Conservation (phyloP, 2,329 filamentous ascomycete species). For the Botrytis galanthina region DNA sequence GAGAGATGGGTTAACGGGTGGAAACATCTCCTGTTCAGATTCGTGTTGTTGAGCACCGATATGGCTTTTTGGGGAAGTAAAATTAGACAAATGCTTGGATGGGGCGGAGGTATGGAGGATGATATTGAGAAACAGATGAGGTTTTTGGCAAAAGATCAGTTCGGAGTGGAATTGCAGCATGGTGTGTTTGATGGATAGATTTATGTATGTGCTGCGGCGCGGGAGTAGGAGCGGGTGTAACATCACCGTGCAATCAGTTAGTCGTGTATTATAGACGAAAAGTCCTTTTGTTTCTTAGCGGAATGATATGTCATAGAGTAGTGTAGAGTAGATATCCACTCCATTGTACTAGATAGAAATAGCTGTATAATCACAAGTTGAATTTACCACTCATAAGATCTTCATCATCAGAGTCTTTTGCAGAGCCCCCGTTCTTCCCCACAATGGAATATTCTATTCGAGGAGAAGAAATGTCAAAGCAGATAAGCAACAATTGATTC, state of each 20-base stretch:
- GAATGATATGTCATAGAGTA: neutral
- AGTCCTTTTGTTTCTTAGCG: neutral
- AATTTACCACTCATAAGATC: neutral
- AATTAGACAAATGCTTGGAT: constrained; percentile 70
- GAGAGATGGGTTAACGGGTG: constrained; percentile 69
- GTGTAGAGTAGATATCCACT: neutral
- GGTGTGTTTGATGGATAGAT: constrained; percentile 78
- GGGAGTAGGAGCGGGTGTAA: neutral
- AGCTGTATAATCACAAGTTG: neutral
- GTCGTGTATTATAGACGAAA: neutral
- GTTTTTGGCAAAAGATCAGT: constrained; percentile 76
- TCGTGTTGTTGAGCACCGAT: constrained; percentile 74
- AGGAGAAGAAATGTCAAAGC: too few species aligned
- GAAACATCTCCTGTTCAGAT: constrained; percentile 76
- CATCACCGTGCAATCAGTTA: neutral
- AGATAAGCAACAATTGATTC: too few species aligned
- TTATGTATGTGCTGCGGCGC: neutral
- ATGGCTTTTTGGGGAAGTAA: constrained; percentile 80
- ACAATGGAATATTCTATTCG: too few species aligned
- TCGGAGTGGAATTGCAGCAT: constrained; percentile 87
- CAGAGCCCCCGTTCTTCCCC: too few species aligned
- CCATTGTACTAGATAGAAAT: neutral
- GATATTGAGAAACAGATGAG: constrained; percentile 87
- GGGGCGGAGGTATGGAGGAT: constrained; percentile 87
- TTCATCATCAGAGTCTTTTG: too few species aligned